Base-by-base conservation (phyloP, 768 basidiomycete genomes). In the Lactarius indigo region DNA sequence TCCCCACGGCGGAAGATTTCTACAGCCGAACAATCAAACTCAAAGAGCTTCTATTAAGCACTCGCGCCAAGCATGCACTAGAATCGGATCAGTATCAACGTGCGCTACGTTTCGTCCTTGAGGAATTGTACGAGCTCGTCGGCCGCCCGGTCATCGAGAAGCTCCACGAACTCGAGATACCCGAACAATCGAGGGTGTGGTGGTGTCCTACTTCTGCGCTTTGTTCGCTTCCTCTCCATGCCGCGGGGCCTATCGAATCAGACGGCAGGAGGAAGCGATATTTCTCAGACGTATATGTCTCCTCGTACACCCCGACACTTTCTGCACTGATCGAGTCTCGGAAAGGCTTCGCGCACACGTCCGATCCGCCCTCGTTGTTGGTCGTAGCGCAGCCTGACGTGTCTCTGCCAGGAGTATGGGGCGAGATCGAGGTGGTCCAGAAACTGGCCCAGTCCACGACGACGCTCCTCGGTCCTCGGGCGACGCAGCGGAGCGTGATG, bases 141-240 rank as follows among this genome's bases (percentile, higher is more conserved):
- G 67, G 57, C 3, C 35, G 52, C 20, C 66, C 66, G 20, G 61
- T 64, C 5, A 54, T 64, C 6, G 58, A 47, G 30, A 57, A 31
- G 6, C 42, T 64, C 1, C 42, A 33, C 13, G 28, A 44, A 10
- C 67, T 67, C 12, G 42, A n/a, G 55, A 61, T 64, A 50, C 39
- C 47, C n/a, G 61, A 68, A n/a, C 60, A 57, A 55, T 61, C 59
- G 18, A 37, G 57, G 15, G 64, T 70, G 10, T 69, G 68, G 66
- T 70, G 69, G 69, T 70, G 68, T 41, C 59, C 68, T 23, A 69
- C 69, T 6, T 69, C 68, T 3, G 57, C 47, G 2, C 28, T 70
- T 17, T 64, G 57, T 20, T 69, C 59, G 18, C 68, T 70, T 37
- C 69, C 69, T 8, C 37, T 70, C 8, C 69, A 69, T 31, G 70